Percentiles rank a stretch among this genome's conserved stretches.
These are phyloP conservation scores for Trichoderma reesei DNA, from an alignment of 495 filamentous ascomycete genomes.

Conservation along the genomic window DNA sequence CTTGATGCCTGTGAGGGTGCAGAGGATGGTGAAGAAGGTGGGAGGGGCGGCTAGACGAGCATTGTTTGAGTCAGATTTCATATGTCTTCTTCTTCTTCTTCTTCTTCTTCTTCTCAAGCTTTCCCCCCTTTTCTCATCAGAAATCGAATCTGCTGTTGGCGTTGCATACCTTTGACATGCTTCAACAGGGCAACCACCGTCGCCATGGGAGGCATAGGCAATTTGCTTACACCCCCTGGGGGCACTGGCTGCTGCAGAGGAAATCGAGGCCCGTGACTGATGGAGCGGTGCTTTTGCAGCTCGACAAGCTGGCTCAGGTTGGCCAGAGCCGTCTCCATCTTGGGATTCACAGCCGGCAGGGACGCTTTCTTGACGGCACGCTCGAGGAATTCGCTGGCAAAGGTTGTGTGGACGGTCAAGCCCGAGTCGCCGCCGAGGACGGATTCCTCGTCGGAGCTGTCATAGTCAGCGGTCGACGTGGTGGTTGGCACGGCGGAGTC, in stretches of 20 bases:
- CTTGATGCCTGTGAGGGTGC: slow-evolving; percentile 36
- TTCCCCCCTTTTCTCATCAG: background rate
- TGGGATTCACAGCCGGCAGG: slow-evolving; percentile 35
- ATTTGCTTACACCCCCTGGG: slow-evolving; percentile 32
- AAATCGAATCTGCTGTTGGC: background rate
- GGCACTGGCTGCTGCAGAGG: slow-evolving; percentile 33
- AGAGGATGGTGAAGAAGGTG: slow-evolving; percentile 29
- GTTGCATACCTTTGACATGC: slow-evolving; percentile 28
- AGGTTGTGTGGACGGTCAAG: slow-evolving; percentile 51
- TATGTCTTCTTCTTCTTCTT: background rate
- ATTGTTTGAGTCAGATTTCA: slow-evolving; percentile 10
- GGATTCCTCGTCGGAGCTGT: slow-evolving; percentile 23
- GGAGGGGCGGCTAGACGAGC: slow-evolving; percentile 23
- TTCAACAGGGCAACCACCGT: slow-evolving; percentile 43
- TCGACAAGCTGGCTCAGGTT: slow-evolving; percentile 47
- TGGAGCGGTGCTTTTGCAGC: slow-evolving; percentile 34
- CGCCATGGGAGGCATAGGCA: slow-evolving; percentile 46
- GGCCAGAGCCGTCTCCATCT: slow-evolving; percentile 46
- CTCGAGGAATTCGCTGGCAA: slow-evolving; percentile 53
- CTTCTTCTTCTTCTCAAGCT: background rate
- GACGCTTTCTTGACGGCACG: slow-evolving; percentile 46
- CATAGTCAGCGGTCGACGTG: slow-evolving; percentile 10
- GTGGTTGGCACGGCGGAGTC: slow-evolving; percentile 3
- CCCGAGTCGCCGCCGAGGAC: slow-evolving; percentile 53
- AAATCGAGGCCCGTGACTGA: slow-evolving; percentile 33